Evolutionary conservation across 805 yeast species (phyloP).

Genomic region (Alloascoidea africana): DNA sequence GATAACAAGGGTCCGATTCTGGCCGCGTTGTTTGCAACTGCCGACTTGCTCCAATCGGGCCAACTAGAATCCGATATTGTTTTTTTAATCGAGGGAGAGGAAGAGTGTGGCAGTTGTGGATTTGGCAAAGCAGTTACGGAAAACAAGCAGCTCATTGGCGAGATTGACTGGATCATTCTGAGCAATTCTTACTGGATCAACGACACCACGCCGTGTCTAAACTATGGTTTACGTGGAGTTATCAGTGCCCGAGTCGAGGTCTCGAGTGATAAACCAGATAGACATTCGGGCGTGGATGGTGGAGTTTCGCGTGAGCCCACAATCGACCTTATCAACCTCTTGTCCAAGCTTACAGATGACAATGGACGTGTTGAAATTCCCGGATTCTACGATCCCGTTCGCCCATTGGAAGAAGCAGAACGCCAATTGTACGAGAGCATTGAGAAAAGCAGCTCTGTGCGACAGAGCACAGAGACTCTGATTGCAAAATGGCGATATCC

Average conservation of each 20-base stretch:
- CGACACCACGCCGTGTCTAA: conserved; percentile 76
- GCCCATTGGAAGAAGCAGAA: conserved; percentile 43
- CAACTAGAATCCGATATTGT: conserved; percentile 57
- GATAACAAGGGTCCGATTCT: conserved; percentile 91
- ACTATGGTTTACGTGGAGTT: conserved; percentile 90
- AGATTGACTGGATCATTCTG: conserved; percentile 77
- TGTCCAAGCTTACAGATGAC: conserved; percentile 47
- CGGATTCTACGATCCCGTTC: conserved; percentile 54
- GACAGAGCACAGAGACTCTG: conserved; percentile 21
- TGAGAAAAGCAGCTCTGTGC: conserved; percentile 21
- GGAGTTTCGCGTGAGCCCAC: conserved; percentile 85
- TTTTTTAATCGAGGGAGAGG: conserved; percentile 88
- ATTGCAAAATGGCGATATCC: conserved; percentile 84
- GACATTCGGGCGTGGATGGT: conserved; percentile 96
- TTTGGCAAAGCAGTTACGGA: conserved; percentile 51
- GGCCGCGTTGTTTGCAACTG: conserved; percentile 79
- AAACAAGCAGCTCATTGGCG: conserved; percentile 39
- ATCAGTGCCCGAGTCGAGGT: conserved; percentile 65
- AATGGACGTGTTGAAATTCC: conserved; percentile 47
- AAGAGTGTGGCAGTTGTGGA: conserved; percentile 85
- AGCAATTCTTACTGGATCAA: conserved; percentile 94
- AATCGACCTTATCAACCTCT: conserved; percentile 61
- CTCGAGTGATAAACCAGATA: conserved; percentile 62
- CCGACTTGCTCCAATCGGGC: conserved; percentile 39
- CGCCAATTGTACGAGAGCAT: conserved; percentile 46